Evolutionary conservation across 2,329 filamentous ascomycete species (phyloP).

Genomic region (Raffaelea albimanens): DNA sequence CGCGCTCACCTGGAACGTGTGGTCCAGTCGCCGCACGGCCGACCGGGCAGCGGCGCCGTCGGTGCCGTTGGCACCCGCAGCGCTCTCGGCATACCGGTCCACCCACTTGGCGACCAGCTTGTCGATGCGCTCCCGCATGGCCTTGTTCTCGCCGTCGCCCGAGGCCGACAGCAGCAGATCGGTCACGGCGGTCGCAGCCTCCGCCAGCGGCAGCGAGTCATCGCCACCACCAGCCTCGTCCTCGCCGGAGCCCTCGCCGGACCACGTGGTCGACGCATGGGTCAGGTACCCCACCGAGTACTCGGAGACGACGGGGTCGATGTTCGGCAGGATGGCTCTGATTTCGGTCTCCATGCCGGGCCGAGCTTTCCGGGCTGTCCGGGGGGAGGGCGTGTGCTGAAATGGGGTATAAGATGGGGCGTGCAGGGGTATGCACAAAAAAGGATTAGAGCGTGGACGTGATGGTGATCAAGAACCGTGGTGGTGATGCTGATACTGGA

Average conservation of each 20-base stretch:
- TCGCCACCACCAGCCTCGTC: constrained; percentile 50
- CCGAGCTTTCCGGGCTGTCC: not conserved
- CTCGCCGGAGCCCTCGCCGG: constrained; percentile 55
- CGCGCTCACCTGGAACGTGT: constrained; percentile 87
- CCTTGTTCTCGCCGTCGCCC: constrained; percentile 56
- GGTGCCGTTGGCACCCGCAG: constrained; percentile 2
- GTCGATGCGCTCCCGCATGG: constrained; percentile 69
- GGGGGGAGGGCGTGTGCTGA: too few relatives aligned
- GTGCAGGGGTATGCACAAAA: too few relatives aligned
- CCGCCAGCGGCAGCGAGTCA: constrained; percentile 58
- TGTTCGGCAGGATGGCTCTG: constrained; percentile 70
- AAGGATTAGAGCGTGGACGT: too few relatives aligned
- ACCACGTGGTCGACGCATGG: constrained; percentile 80
- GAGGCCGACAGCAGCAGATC: constrained; percentile 89
- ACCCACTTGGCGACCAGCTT: constrained; percentile 87
- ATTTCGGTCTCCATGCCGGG: constrained; percentile 75
- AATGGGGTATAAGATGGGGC: too few relatives aligned
- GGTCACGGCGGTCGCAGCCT: constrained; percentile 78
- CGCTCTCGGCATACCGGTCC: constrained; percentile 61
- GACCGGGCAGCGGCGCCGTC: constrained; percentile 61
- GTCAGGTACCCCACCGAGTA: constrained; percentile 91
- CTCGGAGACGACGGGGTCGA: constrained; percentile 81
- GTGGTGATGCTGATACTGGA: not conserved
- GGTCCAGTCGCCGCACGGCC: constrained; percentile 75
- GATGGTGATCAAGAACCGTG: not conserved